Base-by-base conservation (phyloP, 768 basidiomycete genomes). In the Kwoniella mangroviensis region DNA sequence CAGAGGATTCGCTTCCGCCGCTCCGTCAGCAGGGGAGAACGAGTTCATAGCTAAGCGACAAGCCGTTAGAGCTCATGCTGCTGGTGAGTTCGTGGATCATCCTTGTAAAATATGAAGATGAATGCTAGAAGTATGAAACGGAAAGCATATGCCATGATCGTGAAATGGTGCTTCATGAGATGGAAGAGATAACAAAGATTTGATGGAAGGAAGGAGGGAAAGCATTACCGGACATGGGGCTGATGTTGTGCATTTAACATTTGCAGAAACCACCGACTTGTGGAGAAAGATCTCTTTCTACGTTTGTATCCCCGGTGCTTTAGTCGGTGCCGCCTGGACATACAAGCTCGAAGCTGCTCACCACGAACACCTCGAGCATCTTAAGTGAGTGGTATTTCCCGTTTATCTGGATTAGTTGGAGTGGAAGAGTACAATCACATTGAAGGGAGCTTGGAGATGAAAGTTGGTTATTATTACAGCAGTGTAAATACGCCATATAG, bases 251-350 rank as follows among this genome's bases (percentile, higher is more conserved):
- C 34, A 1, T 34, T 9, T 17, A 11, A n/a, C 17, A 34, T 13
- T 60, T 10, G 40, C 56, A 82, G 81, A 76, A 41, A 81, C 82
- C 71, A 79, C 82, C 60, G 82, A 80, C 62, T 72, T 83, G 19
- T 82, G 81, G 81, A 68, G 79, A 54, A 79, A 78, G 70, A 80
- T 82, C 75, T 74, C 70, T 70, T 77, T 78, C 72, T 83, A 76
- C 78, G 77, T 83, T 55, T 81, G 80, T 67, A 70, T 83, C 67
- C 82, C 82, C 63, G 82, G 74, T 68, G 66, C 76, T 64, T 65
- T 78, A 53, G 79, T 82, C 42, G 75, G 73, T 63, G 75, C 76
- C 17, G 53, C 78, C 34, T 83, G 79, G 78, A 76, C 75, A 17
- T 81, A 79, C 75, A 78, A 80, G 72, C 73, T 77, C 40, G 82